Evolutionary conservation across 2,329 filamentous ascomycete genomes (phyloP).

Genomic region (Fusarium staphyleae): DNA sequence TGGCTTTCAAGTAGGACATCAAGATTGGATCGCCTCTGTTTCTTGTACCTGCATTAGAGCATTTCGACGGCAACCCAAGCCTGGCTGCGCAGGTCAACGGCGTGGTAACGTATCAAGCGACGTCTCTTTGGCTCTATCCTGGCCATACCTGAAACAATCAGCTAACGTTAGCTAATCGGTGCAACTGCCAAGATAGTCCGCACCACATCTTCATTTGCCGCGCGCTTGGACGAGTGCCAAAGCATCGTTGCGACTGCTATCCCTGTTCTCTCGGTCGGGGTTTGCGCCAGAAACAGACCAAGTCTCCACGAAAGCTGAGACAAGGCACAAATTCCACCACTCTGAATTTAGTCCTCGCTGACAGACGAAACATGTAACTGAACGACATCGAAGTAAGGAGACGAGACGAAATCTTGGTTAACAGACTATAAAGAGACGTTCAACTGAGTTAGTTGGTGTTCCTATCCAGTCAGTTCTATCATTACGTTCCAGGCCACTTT

Average conservation of each 20-base stretch:
- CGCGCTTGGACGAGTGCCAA: slow-evolving; percentile 14
- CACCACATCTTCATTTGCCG: slow-evolving; percentile 10
- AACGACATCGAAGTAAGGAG: not conserved
- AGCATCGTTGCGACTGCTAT: slow-evolving; percentile 6
- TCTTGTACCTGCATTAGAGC: not conserved
- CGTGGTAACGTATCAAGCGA: not conserved
- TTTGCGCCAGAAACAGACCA: slow-evolving; percentile 21
- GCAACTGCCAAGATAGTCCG: not conserved
- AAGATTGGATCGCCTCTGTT: not conserved
- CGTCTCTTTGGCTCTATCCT: not conserved
- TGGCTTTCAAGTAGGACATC: not conserved
- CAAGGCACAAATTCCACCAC: slow-evolving; percentile 33
- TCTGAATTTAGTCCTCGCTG: slow-evolving; percentile 22
- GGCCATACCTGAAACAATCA: slow-evolving; percentile 9
- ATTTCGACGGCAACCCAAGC: not conserved
- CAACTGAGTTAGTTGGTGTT: not conserved
- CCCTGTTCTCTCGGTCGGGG: slow-evolving; percentile 18
- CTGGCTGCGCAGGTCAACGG: not conserved
- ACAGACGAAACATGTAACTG: slow-evolving; percentile 5
- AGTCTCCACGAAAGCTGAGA: slow-evolving; percentile 35
- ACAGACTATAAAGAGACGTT: slow-evolving; percentile 23
- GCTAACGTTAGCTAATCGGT: not conserved
- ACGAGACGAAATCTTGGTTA: not conserved
- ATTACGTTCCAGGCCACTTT: slow-evolving; percentile 20
- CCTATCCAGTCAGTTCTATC: slow-evolving; percentile 30